phyloP scores from a whole-genome alignment of 2,329 filamentous ascomycete species.

The Fusarium ambrosium region DNA sequence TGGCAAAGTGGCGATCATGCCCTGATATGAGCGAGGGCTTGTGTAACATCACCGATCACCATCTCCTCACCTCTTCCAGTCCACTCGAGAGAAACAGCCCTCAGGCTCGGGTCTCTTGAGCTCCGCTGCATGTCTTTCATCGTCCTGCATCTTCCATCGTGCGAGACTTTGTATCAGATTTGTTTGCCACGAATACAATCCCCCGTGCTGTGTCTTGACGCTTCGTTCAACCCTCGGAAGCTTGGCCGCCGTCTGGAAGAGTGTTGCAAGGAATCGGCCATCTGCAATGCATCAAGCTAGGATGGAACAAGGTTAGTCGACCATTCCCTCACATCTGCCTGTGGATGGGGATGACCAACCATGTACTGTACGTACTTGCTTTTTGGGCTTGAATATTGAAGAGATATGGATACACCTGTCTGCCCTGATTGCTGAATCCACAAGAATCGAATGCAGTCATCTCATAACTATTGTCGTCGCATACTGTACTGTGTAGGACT shows the following conservation, averaged over 20 bases:
- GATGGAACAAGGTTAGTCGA: conserved; percentile 20
- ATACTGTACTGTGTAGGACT: background rate
- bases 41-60: conserved; percentile 31
- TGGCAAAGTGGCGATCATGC: conserved; percentile 28
- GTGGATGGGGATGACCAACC: conserved; percentile 9
- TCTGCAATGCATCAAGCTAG: conserved; percentile 23
- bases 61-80: conserved; percentile 3
- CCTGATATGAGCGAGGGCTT: conserved; percentile 26
- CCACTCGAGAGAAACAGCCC: conserved; percentile 5
- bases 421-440: background rate
- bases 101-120: conserved; percentile 6
- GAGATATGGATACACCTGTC: background rate
- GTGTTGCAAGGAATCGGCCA: conserved; percentile 22
- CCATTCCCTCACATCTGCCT: conserved; percentile 17
- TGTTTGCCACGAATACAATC: conserved; percentile 6
- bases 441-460: background rate
- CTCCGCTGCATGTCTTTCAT: conserved; percentile 29
- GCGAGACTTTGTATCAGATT: conserved; percentile 12
- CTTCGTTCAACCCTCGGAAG: conserved; percentile 10
- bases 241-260: conserved; percentile 15
- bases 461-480: background rate
- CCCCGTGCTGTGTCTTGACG: conserved; percentile 12
- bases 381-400: conserved; percentile 12
- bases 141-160: background rate
- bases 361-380: conserved; percentile 12